phyloP scores from a whole-genome alignment of 345 rosid genomes.

The Syzygium aqueum region DNA sequence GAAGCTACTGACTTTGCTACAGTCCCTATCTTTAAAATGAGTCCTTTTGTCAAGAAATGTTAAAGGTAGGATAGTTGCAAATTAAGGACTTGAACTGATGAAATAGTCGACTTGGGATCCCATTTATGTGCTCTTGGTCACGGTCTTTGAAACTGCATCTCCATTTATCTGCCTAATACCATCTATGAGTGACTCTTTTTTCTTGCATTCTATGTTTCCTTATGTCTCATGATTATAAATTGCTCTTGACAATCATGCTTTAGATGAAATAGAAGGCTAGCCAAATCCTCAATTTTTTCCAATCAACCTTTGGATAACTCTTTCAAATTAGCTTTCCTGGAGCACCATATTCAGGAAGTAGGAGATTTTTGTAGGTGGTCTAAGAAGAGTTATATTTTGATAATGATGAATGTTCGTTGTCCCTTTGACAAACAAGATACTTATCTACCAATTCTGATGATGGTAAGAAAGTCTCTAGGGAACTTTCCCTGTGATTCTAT shows the following conservation, averaged over 20 bases:
- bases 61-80: neutral
- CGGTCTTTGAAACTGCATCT: neutral
- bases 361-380: neutral
- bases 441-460: neutral
- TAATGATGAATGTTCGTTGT: neutral
- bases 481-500: neutral
- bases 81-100: neutral
- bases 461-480: neutral
- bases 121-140: neutral
- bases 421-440: neutral
- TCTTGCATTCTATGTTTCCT: neutral
- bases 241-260: neutral
- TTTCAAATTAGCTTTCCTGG: neutral
- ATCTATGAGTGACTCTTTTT: neutral
- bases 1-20: neutral
- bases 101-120: neutral
- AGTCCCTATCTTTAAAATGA: neutral
- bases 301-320: neutral
- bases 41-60: neutral
- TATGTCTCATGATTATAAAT: neutral
- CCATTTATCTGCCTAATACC: neutral
- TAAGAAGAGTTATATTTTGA: neutral
- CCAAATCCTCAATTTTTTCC: neutral
- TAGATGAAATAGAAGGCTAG: neutral
- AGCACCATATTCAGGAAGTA: neutral